Percentiles rank a stretch among this genome's conserved stretches.
These are phyloP conservation scores for Urtica urens DNA, from an alignment of 306 rosid species.

Conservation along the genomic window DNA sequence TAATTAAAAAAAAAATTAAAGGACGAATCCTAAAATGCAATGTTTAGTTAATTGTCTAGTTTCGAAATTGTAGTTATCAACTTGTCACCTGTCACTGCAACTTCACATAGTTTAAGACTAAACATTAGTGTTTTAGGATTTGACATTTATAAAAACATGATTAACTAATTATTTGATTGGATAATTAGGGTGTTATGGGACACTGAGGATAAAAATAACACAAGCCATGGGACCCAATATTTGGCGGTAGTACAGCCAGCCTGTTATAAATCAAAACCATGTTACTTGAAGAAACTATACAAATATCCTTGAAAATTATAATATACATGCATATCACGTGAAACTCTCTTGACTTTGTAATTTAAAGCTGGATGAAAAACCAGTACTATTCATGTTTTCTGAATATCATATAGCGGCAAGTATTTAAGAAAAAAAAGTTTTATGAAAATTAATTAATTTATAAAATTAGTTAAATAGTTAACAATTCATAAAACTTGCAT, in stretches of 20 bases:
- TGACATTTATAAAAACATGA: background rate
- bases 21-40: no score
- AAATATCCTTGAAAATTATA: no score
- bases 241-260: slow-evolving; percentile 1
- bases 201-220: background rate
- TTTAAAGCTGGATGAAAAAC: background rate
- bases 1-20: no score
- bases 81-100: background rate
- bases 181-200: background rate
- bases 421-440: no score
- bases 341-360: background rate
- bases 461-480: no score
- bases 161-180: slow-evolving; percentile 4
- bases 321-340: no score
- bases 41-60: no score
- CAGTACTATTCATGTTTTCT: no score
- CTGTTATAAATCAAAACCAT: slow-evolving; percentile 9
- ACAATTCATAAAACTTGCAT: no score
- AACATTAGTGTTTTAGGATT: background rate
- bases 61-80: no score
- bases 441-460: no score
- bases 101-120: background rate
- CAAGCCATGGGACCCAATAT: slow-evolving; percentile 5
- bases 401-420: no score
- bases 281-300: background rate